phyloP scores from a whole-genome alignment of 2,329 filamentous ascomycete species.

The Diaporthe sp. region DNA sequence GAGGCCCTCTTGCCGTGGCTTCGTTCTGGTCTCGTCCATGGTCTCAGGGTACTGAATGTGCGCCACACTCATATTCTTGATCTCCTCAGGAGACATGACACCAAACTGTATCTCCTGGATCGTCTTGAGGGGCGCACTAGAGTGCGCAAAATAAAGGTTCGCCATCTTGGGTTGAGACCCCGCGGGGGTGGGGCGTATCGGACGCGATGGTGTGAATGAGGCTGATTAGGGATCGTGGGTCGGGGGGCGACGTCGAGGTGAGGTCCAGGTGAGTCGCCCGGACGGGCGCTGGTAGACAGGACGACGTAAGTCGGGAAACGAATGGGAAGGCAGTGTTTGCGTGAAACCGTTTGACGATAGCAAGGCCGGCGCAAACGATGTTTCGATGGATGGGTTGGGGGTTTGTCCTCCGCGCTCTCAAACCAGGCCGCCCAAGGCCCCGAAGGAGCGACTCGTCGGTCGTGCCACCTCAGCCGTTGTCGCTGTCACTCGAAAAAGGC shows the following conservation, averaged over 20 bases:
- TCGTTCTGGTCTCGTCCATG: conserved; percentile 95
- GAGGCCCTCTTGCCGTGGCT: conserved; percentile 90
- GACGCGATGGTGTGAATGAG: conserved; percentile 25
- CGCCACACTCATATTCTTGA: conserved; percentile 98
- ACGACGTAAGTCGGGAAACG: conserved; percentile 2
- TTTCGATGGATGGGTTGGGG: conserved; percentile 38
- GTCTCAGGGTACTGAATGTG: conserved; percentile 99
- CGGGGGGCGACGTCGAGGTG: conserved; percentile 30
- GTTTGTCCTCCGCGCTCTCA: conserved; percentile 44
- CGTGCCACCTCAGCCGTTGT: conserved; percentile 56
- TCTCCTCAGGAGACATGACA: conserved; percentile 96
- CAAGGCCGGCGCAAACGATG: conserved; percentile 30
- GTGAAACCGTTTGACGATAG: conserved; percentile 20
- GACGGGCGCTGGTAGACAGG: conserved; percentile 16
- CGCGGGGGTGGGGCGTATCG: conserved; percentile 35
- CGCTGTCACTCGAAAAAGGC: conserved; percentile 57
- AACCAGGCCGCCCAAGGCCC: conserved; percentile 56
- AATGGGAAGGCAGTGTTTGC: conserved; percentile 37
- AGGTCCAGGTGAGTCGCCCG: conserved; percentile 14
- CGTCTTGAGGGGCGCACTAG: conserved; percentile 94
- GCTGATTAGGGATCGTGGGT: conserved; percentile 40
- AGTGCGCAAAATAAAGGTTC: conserved; percentile 91
- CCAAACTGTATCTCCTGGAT: conserved; percentile 99
- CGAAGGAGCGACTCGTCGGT: conserved; percentile 51
- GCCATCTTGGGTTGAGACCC: conserved; percentile 77